Evolutionary conservation across 129 eudicot species (phyloP).

Genomic region (Oenanthe sinensis): DNA sequence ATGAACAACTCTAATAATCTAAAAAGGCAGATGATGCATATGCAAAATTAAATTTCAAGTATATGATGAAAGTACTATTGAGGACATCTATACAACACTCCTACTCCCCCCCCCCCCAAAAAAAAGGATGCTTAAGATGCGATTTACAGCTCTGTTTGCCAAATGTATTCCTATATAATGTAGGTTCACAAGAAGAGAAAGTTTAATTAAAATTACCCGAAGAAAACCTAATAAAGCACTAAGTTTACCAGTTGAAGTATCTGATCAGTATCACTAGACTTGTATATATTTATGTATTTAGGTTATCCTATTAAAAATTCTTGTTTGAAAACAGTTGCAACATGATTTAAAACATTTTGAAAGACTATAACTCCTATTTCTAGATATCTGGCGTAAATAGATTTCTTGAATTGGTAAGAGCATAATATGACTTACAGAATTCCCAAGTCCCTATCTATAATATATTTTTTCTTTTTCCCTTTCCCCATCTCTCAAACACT

Average conservation of each 20-base stretch:
- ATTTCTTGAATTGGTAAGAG: neutral
- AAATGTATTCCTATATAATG: too few relatives aligned
- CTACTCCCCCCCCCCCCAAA: too few relatives aligned
- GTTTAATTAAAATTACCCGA: too few relatives aligned
- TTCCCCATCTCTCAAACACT: neutral
- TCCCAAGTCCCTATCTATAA: neutral
- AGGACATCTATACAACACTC: too few relatives aligned
- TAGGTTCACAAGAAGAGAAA: too few relatives aligned
- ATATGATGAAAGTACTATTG: too few relatives aligned
- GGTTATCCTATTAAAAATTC: neutral
- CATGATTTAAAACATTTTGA: too few relatives aligned
- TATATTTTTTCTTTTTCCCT: neutral
- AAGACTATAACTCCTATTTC: neutral
- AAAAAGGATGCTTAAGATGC: too few relatives aligned
- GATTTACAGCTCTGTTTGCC: too few relatives aligned
- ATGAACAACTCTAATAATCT: neutral
- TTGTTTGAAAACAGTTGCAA: neutral
- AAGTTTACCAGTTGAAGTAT: neutral
- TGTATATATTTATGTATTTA: neutral
- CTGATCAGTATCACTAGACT: neutral
- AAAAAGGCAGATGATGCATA: neutral
- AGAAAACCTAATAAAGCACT: too few relatives aligned
- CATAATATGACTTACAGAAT: neutral
- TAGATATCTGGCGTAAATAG: neutral
- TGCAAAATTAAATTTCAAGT: too few relatives aligned